Conservation (phyloP, 2,329 filamentous ascomycete genomes). For the Monosporascus sp. region DNA sequence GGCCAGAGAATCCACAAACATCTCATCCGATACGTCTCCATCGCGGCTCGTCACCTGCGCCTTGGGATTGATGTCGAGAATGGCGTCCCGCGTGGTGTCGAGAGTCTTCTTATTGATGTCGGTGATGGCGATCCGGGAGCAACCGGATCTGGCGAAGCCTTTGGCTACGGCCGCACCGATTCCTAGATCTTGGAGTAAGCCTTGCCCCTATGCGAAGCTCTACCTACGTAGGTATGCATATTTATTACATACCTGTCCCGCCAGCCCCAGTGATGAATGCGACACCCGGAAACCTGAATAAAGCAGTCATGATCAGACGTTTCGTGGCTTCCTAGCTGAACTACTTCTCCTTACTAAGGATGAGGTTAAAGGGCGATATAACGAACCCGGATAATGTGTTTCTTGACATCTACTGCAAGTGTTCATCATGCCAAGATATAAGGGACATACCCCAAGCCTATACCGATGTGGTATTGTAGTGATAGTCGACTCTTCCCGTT, state of each 20-base stretch:
- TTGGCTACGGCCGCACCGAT: constrained; percentile 49
- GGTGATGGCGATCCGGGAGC: constrained; percentile 46
- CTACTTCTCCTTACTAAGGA: not conserved
- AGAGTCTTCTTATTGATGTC: constrained; percentile 41
- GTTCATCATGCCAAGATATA: not conserved
- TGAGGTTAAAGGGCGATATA: no score
- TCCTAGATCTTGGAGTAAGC: constrained; percentile 28
- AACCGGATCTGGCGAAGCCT: constrained; percentile 45
- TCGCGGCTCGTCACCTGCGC: constrained; percentile 26
- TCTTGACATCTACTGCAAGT: not conserved
- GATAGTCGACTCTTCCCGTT: not conserved
- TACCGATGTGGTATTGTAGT: no score
- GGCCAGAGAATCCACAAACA: constrained; percentile 34
- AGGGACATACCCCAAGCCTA: not conserved
- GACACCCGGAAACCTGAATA: constrained; percentile 35
- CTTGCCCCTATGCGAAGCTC: not conserved
- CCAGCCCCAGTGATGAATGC: constrained; percentile 43
- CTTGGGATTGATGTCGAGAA: constrained; percentile 28
- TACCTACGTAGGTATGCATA: not conserved
- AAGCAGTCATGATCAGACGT: constrained; percentile 9
- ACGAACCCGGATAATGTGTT: no score
- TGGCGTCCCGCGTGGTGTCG: constrained; percentile 26
- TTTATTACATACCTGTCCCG: constrained; percentile 33
- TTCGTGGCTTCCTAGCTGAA: not conserved
- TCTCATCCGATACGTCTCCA: constrained; percentile 44